Evolutionary conservation across 768 basidiomycete genomes (phyloP), one percentile per base, ranked within the genome.

Genomic region (Hygrophorus russula): DNA sequence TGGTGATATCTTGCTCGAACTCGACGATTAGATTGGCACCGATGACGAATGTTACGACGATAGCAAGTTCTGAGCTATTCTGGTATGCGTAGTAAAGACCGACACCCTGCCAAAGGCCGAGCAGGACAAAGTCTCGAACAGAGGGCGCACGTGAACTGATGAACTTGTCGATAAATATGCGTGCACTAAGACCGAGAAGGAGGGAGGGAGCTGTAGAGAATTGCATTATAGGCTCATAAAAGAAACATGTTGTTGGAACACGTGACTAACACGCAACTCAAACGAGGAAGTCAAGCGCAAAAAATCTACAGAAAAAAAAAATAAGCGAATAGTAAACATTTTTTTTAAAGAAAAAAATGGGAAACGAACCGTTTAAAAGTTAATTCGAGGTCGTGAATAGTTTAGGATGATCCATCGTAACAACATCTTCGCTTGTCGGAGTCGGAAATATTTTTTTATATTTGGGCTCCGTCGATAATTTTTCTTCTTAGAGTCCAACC

Each of bases 51-150:
- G 68, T 78, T 34, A 82, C 71, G 39, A 70, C 63, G 53, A 81
- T 60, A 30, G 71, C 70, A 29, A 81, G 61, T 46, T 68, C 65
- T 37, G 71, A 68, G 44, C 70, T 68, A 55, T 73, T 75, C 46
- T 73, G 68, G 48, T 74, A 69, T 43, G 80, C 68, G 53, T 75
- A 80, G 53, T 85, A 80, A 41, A 89, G 65, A 18, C 73, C 80
- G 49, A 83, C 75, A 39, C 85, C 85, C 59, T 86, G 81, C 71
- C 81, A 78, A 52, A 80, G 70, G 40, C 85, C 85, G 40, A 73
- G 61, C 45, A 89, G 74, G 56, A 86, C 61, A 52, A 70, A 68
- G 53, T 82, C 74, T 46, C 72, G 71, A 33, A 80, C 59, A 51
- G 73, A 61, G 19, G 72, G 56, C 39, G 67, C 69, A 39, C 62